Evolutionary conservation across 2,329 filamentous ascomycete genomes (phyloP).

Genomic region (Rugonectria rugulosa): DNA sequence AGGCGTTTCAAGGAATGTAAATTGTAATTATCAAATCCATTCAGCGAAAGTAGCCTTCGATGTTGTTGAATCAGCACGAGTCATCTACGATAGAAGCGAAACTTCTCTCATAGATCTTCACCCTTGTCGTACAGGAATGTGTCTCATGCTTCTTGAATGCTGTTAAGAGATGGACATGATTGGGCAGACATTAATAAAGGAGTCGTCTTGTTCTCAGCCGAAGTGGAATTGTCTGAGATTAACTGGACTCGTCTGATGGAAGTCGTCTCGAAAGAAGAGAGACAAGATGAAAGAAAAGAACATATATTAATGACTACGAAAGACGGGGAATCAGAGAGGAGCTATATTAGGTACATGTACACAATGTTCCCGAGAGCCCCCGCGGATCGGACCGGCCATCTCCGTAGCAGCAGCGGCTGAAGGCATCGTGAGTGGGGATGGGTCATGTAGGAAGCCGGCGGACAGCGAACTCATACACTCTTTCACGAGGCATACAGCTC

Average conservation of each 20-base stretch:
- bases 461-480: constrained; percentile 8
- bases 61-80: too few relatives aligned
- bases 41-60: too few relatives aligned
- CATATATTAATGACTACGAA: not conserved
- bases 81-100: too few relatives aligned
- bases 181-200: constrained; percentile 1
- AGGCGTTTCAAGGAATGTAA: too few relatives aligned
- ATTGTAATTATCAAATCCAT: too few relatives aligned
- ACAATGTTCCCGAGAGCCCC: not conserved
- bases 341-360: too few relatives aligned
- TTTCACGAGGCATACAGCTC: too few relatives aligned
- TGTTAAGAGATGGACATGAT: not conserved
- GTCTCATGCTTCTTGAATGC: too few relatives aligned
- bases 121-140: too few relatives aligned
- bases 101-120: too few relatives aligned
- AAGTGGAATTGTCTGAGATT: constrained; percentile 6
- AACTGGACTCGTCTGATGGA: constrained; percentile 4
- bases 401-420: constrained; percentile 9
- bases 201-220: not conserved
- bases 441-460: constrained; percentile 22
- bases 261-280: not conserved
- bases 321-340: not conserved
- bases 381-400: not conserved
- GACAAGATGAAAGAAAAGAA: not conserved
- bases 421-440: constrained; percentile 9